These are phyloP conservation scores for Fraxinus platypoda DNA, from an alignment of 305 asterid species.

Conservation along the genomic window DNA sequence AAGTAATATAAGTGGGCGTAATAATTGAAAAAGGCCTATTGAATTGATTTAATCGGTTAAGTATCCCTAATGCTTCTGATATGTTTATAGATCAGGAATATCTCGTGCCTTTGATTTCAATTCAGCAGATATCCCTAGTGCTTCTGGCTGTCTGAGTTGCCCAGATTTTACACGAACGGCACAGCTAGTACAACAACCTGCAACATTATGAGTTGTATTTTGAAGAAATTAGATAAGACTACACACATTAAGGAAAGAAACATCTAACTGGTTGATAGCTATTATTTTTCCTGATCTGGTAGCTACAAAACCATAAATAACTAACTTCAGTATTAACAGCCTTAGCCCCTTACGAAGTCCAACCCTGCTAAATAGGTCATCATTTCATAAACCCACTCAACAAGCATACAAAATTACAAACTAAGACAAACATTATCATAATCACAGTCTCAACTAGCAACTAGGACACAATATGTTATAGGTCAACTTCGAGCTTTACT, in stretches of 20 bases:
- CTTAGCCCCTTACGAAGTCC: neutral
- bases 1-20: neutral
- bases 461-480: neutral
- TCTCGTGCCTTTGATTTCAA: conserved; percentile 61
- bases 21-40: neutral
- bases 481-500: neutral
- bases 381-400: neutral
- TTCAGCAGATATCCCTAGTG: conserved; percentile 91
- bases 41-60: neutral
- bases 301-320: neutral
- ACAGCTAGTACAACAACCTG: conserved; percentile 97
- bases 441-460: neutral
- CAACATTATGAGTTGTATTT: conserved; percentile 20
- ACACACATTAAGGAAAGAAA: neutral
- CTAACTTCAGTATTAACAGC: neutral
- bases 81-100: neutral
- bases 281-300: neutral
- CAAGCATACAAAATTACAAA: neutral
- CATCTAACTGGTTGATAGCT: neutral
- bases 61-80: neutral
- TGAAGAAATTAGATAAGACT: neutral
- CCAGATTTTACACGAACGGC: conserved; percentile 96
- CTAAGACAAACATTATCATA: neutral
- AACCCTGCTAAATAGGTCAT: neutral
- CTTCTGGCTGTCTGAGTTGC: conserved; percentile 89